phyloP scores from a whole-genome alignment of 2,329 filamentous ascomycete genomes.

The Phyllosticta paracitricarpa region DNA sequence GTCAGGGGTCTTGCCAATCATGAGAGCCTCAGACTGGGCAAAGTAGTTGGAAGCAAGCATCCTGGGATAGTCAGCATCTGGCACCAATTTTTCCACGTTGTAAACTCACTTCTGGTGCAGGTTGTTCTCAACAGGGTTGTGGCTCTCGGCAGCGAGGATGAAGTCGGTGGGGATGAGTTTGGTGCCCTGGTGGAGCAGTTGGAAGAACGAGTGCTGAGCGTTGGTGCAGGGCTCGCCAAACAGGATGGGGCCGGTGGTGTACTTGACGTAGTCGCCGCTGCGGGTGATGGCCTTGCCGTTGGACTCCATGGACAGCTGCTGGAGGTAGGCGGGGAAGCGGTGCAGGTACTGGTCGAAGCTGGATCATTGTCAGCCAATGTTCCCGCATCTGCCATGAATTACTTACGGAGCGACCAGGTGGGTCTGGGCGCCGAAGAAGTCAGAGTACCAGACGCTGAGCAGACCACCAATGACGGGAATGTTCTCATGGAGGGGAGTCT shows the following conservation, averaged over 20 bases:
- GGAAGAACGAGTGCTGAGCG: slow-evolving; percentile 99
- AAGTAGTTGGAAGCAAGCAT: slow-evolving; percentile 92
- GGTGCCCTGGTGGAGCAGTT: slow-evolving; percentile 96
- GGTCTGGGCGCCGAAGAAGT: slow-evolving; percentile 97
- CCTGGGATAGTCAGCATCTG: slow-evolving; percentile 24
- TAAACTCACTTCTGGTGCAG: slow-evolving; percentile 68
- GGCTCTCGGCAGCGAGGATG: slow-evolving; percentile 88
- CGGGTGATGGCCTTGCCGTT: slow-evolving; percentile 97
- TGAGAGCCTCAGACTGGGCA: slow-evolving; percentile 76
- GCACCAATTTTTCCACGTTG: neutral
- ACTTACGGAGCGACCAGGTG: slow-evolving; percentile 89
- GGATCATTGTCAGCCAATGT: slow-evolving; percentile 14
- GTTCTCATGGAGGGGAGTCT: slow-evolving; percentile 84
- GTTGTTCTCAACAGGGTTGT: slow-evolving; percentile 89
- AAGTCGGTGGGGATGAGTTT: slow-evolving; percentile 98
- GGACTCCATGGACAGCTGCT: slow-evolving; percentile 99
- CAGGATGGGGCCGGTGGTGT: slow-evolving; percentile 90
- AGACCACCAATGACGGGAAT: slow-evolving; percentile 88
- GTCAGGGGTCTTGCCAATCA: slow-evolving; percentile 81
- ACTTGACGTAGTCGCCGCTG: slow-evolving; percentile 79
- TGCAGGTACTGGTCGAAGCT: slow-evolving; percentile 98
- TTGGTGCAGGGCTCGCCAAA: slow-evolving; percentile 99
- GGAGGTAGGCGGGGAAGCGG: slow-evolving; percentile 96
- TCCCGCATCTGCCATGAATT: neutral
- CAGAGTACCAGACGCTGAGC: slow-evolving; percentile 94